Conservation (phyloP, 257 asterid species). For the Solanum rostratum region DNA sequence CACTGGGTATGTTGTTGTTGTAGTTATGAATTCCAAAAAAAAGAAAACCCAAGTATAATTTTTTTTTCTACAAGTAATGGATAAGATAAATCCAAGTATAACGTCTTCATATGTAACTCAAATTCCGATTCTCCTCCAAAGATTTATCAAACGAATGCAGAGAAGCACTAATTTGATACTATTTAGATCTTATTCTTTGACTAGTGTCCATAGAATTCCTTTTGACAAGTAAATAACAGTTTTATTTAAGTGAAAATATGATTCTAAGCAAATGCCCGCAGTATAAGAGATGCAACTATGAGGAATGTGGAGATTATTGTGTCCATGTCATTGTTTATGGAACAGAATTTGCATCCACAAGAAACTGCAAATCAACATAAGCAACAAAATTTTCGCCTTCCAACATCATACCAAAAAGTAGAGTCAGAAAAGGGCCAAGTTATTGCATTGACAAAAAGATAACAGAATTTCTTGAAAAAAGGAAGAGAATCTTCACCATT, state of each 20-base stretch:
- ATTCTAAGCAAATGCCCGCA: not conserved
- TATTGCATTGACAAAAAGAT: not conserved
- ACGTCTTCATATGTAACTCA: not conserved
- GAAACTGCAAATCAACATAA: not conserved
- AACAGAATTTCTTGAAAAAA: not conserved
- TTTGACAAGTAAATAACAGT: not conserved
- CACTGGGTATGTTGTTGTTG: no score
- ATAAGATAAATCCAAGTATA: not conserved
- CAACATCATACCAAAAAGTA: not conserved
- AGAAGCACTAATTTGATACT: not conserved
- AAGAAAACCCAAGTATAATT: not conserved
- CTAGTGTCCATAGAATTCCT: not conserved
- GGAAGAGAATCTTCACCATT: slow-evolving; percentile 9
- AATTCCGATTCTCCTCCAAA: not conserved
- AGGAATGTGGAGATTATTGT: not conserved
- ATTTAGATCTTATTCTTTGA: not conserved
- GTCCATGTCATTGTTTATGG: not conserved
- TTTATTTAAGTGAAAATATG: not conserved
- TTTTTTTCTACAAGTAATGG: not conserved
- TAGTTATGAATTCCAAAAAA: not conserved
- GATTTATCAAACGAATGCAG: not conserved
- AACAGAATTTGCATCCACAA: not conserved
- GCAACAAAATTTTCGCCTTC: not conserved
- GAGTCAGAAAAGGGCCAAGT: not conserved
- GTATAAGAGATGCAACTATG: not conserved